phyloP scores from a whole-genome alignment of 2,329 filamentous ascomycete genomes.

The Aspergillus sp. region DNA sequence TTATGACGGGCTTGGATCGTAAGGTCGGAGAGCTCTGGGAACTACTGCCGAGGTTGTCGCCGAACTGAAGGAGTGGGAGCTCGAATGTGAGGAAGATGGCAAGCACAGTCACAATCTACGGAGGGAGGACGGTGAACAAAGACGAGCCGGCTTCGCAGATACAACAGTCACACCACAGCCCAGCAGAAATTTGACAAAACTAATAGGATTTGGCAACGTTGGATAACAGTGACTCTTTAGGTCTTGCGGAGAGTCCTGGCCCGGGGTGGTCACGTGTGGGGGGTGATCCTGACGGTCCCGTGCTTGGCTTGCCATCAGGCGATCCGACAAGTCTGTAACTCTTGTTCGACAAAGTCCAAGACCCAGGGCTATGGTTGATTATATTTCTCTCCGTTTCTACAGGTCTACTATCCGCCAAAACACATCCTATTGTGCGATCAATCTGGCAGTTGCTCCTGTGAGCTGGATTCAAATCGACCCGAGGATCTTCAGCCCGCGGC shows the following conservation, averaged over 20 bases:
- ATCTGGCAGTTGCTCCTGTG: constrained; percentile 2
- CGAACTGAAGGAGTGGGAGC: constrained; percentile 1
- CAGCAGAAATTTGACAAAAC: background rate
- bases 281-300: constrained; percentile 15
- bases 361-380: background rate
- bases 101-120: background rate
- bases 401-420: background rate
- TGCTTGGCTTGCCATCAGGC: constrained; percentile 16
- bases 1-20: background rate
- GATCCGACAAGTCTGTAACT: background rate
- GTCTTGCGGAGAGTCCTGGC: constrained; percentile 20
- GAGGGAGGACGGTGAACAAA: background rate
- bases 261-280: constrained; percentile 27
- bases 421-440: background rate
- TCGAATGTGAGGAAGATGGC: background rate
- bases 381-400: background rate
- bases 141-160: background rate
- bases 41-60: constrained; percentile 14
- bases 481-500: constrained; percentile 10
- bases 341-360: background rate
- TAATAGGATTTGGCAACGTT: background rate
- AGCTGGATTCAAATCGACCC: background rate
- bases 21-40: constrained; percentile 4
- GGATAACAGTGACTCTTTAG: constrained; percentile 19
- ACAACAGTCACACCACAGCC: background rate